Base-by-base conservation (phyloP, 768 basidiomycete genomes). In the Daedalea quercina region DNA sequence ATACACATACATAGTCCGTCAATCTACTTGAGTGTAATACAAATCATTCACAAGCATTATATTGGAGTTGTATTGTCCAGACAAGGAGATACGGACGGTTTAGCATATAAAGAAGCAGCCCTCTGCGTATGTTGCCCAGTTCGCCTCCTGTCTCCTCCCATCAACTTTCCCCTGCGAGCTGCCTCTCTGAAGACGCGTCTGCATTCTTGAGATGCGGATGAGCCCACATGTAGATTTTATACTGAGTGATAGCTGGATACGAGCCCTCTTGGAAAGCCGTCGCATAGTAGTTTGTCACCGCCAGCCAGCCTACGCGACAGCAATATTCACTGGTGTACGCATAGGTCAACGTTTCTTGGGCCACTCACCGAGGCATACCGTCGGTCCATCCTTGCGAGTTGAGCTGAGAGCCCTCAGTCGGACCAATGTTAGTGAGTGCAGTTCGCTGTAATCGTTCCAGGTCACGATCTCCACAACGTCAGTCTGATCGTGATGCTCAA, bases 391-490 rank as follows among this genome's bases (percentile, higher is more conserved):
- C 63, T 47, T 71, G 66, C 12, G 64, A 64, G 55, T 67, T 65
- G 13, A 72, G 71, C 59, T 71, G 67, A 19, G 64, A 70, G 52
- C 71, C 79, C 46, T 79, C 77, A 59, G 85, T 71, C 3, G 85
- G 82, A 11, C 85, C 83, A 60, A 79, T 73, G 69, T 90, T n/a
- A n/a, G n/a, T n/a, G n/a, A 88, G 62, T 84, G 78, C 0, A 84
- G 84, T 69, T 87, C 85, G 61, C 85, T 84, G 57, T 78, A 87
- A 63, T 87, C 82, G 67, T 88, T 88, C 85, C 84, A 88, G 22
- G 80, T 82, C 47, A 84, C 73, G 57, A 85, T 70, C 62, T 87
- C 79, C 23, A 76, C 76, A 47, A 83, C 57, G 53, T 70, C 68
- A 57, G 75, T 66, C 43, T 64, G 55, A 57, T 74, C 65, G 22